Evolutionary conservation across 805 yeast species (phyloP), one percentile per base, ranked within the genome.

Genomic region (Candida insectorum): DNA sequence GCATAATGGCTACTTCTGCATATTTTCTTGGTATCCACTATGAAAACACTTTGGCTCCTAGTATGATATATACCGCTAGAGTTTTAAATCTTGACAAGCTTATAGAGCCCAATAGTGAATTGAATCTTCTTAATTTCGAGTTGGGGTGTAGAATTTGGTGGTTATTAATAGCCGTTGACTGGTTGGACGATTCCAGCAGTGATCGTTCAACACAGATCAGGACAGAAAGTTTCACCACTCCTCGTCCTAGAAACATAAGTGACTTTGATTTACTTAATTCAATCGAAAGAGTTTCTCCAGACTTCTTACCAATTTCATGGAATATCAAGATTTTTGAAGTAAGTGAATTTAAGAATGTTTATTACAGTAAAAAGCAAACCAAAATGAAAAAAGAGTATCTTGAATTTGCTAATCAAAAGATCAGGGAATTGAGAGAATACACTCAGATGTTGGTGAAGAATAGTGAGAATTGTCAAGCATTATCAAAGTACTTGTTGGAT

Each of bases 151-250:
- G 48, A 26, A 30, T 25, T 37, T 55, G 62, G 58, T 59, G 65
- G 65, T 23, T 45, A 1, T 40, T 57, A 15, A 43, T 58, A 5
- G 46, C 44, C 6, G 36, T 47, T 20, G 67, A 60, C 38, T 61
- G 65, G 65, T 45, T 45, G 23, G 63, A 61, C 26, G 51, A 48
- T 20, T 8, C 13, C 16, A 5, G 18, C 9, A 41, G 42, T 19
- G 49, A 47, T 20, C 34, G 59, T 10, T 45, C 44, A 29, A 41
- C 51, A 0, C 21, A 54, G 16, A 46, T 59, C 4, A 32, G 43
- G 4, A 17, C 37, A 2, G 36, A 35, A 8, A 41, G 47, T 12
- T 58, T 51, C 31, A 29, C 49, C 1, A 52, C 56, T 4, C 49
- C 53, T 2, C 7, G 37, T 17, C 62, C 62, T 4, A 30, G 48